Evolutionary conservation across 768 basidiomycete species (phyloP).

Genomic region (Leccinellum albellum): DNA sequence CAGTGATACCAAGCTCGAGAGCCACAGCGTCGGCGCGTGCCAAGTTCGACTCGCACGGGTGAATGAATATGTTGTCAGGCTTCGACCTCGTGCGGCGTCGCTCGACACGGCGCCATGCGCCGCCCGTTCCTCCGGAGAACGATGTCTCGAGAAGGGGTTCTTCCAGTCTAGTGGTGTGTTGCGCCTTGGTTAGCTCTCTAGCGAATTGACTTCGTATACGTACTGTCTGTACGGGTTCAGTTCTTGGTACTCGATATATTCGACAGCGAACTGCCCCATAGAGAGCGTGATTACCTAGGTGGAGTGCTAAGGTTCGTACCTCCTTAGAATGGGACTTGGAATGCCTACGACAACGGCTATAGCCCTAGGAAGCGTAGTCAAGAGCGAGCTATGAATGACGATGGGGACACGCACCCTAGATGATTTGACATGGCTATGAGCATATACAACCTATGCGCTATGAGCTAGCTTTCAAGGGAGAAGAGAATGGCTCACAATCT

Average conservation of each 20-base stretch:
- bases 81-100: constrained; percentile 49
- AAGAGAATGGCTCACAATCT: constrained; percentile 50
- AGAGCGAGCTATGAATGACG: constrained; percentile 3
- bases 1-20: constrained; percentile 47
- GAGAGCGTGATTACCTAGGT: constrained; percentile 54
- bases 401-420: constrained; percentile 47
- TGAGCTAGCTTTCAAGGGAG: constrained; percentile 1
- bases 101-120: constrained; percentile 4
- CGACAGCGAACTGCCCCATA: constrained; percentile 55
- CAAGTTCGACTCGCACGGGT: constrained; percentile 58
- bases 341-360: constrained; percentile 24
- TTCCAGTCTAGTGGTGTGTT: constrained; percentile 11
- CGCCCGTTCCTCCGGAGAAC: neutral
- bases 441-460: constrained; percentile 57
- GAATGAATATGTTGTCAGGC: constrained; percentile 58
- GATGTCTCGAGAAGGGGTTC: constrained; percentile 23
- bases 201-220: neutral
- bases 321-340: neutral
- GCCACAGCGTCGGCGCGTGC: constrained; percentile 66
- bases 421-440: constrained; percentile 70
- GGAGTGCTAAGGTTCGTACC: neutral
- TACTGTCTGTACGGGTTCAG: constrained; percentile 18
- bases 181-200: neutral
- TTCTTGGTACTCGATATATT: constrained; percentile 25
- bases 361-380: constrained; percentile 12